phyloP scores from a whole-genome alignment of 345 rosid genomes.

The Trapa bicornis region DNA sequence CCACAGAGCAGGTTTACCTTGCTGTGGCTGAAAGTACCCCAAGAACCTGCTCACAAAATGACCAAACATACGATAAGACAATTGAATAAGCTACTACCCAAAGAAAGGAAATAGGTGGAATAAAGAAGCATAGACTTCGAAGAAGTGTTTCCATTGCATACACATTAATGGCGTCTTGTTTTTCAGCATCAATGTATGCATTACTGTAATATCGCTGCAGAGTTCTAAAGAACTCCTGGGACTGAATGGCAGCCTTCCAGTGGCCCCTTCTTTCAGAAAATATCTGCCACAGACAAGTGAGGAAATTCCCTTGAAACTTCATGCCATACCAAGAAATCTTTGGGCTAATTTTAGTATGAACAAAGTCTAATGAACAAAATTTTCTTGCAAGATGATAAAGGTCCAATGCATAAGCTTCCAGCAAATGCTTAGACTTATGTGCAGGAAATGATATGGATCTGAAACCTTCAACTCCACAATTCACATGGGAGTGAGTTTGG shows the following conservation, averaged over 20 bases:
- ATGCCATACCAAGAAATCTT: not conserved
- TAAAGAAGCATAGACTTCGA: not conserved
- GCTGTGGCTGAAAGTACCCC: constrained; percentile 96
- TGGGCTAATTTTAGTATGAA: not conserved
- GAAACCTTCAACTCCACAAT: no score
- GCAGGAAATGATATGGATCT: no score
- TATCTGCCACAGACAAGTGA: constrained; percentile 37
- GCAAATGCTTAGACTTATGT: no score
- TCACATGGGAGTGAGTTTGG: no score
- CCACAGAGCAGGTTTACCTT: constrained; percentile 86
- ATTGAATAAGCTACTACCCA: not conserved
- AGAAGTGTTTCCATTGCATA: constrained; percentile 21
- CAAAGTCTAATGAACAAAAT: not conserved
- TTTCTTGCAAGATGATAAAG: no score
- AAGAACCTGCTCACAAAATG: constrained; percentile 45
- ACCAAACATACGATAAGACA: not conserved
- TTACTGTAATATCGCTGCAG: constrained; percentile 93
- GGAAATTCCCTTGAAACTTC: not conserved
- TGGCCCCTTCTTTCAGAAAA: constrained; percentile 95
- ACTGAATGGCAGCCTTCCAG: constrained; percentile 95
- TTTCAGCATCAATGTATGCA: constrained; percentile 85
- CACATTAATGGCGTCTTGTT: constrained; percentile 96
- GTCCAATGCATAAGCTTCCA: no score
- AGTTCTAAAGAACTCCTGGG: constrained; percentile 85
- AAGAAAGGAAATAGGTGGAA: not conserved